Evolutionary conservation across 2,329 filamentous ascomycete species (phyloP).

Genomic region (Ophiostoma tasmaniense): DNA sequence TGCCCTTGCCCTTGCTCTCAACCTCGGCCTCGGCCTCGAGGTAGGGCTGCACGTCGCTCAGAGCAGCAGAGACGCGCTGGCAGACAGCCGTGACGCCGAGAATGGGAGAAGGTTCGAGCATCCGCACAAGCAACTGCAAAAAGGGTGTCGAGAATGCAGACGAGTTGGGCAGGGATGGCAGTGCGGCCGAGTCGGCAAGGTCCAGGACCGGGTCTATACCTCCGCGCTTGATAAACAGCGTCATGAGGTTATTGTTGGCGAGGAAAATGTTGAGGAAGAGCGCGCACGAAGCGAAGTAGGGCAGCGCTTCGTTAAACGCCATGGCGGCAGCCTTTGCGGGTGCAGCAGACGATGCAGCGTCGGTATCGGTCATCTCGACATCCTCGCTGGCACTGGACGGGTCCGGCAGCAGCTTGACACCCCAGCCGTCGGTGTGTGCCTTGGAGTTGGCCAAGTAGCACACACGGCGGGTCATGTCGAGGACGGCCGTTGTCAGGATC

Average conservation of each 20-base stretch:
- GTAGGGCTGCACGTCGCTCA: slow-evolving; percentile 61
- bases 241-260: slow-evolving; percentile 62
- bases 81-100: slow-evolving; percentile 75
- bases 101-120: slow-evolving; percentile 74
- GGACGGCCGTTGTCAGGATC: slow-evolving; percentile 73
- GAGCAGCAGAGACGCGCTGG: slow-evolving; percentile 59
- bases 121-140: slow-evolving; percentile 62
- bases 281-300: slow-evolving; percentile 67
- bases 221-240: slow-evolving; percentile 65
- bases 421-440: slow-evolving; percentile 60
- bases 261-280: slow-evolving; percentile 71
- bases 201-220: slow-evolving; percentile 80
- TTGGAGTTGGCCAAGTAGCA: slow-evolving; percentile 63
- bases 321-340: not conserved
- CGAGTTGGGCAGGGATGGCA: slow-evolving; percentile 65
- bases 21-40: slow-evolving; percentile 31
- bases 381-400: slow-evolving; percentile 36
- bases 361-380: slow-evolving; percentile 56
- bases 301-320: slow-evolving; percentile 20
- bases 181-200: slow-evolving; percentile 70
- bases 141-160: slow-evolving; percentile 60
- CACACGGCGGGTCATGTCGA: slow-evolving; percentile 81
- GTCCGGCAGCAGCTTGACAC: slow-evolving; percentile 66
- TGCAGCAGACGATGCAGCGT: slow-evolving; percentile 28
- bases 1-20: not conserved